These are phyloP conservation scores for Tardiomyces depauwii DNA, from an alignment of 1,139 yeast genomes.

Conservation along the genomic window DNA sequence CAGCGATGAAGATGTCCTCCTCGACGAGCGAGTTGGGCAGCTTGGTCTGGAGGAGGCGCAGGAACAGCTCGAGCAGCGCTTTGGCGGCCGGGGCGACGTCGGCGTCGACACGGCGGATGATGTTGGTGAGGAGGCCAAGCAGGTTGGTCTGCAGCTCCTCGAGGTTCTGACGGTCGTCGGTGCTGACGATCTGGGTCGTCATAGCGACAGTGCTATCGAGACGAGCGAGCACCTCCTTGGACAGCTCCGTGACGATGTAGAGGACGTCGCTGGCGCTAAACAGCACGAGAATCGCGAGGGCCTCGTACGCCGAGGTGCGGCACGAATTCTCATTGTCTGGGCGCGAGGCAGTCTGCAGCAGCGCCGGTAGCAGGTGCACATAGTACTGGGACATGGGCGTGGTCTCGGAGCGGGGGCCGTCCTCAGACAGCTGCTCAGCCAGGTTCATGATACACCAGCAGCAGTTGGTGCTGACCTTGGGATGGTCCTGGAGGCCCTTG, in stretches of 20 bases:
- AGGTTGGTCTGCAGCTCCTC: constrained; percentile 87
- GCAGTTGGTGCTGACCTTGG: constrained; percentile 88
- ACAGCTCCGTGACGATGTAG: constrained; percentile 57
- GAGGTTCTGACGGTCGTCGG: constrained; percentile 63
- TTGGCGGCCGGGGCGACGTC: constrained; percentile 66
- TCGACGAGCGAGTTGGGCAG: constrained; percentile 68
- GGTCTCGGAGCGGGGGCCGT: constrained; percentile 36
- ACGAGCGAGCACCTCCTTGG: constrained; percentile 61
- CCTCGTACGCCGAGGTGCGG: constrained; percentile 95
- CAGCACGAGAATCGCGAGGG: constrained; percentile 70
- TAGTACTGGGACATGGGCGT: constrained; percentile 70
- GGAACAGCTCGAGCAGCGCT: constrained; percentile 70
- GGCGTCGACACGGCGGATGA: constrained; percentile 70
- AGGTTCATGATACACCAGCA: constrained; percentile 95
- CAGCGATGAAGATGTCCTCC: constrained; percentile 87
- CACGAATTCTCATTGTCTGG: constrained; percentile 75
- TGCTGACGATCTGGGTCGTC: constrained; percentile 33
- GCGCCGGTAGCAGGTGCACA: constrained; percentile 52
- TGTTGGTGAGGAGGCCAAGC: constrained; percentile 74
- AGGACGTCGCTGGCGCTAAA: constrained; percentile 64
- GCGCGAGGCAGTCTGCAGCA: constrained; percentile 58
- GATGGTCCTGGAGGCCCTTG: constrained; percentile 75
- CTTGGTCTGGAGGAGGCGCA: constrained; percentile 53
- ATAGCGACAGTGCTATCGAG: constrained; percentile 56
- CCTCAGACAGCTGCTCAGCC: constrained; percentile 66